These are phyloP conservation scores for Scytalidium sp. DNA, from an alignment of 2,329 filamentous ascomycete genomes.

Conservation along the genomic window DNA sequence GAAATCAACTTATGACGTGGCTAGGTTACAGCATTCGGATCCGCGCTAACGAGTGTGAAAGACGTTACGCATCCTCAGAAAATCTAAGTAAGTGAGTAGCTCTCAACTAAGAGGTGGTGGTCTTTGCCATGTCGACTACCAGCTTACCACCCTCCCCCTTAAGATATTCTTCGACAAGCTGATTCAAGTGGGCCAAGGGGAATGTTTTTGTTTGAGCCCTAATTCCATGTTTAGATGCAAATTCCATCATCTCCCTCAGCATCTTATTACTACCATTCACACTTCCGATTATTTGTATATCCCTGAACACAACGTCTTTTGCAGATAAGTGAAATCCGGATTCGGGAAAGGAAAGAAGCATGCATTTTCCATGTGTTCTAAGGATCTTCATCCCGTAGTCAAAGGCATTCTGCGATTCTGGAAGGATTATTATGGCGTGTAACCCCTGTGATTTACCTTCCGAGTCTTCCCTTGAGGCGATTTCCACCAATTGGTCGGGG, in stretches of 20 bases:
- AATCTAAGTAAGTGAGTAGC: too few species aligned
- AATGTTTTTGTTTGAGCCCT: conserved; percentile 32
- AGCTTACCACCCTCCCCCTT: conserved; percentile 42
- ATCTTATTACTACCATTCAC: conserved; percentile 38
- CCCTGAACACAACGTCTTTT: conserved; percentile 39
- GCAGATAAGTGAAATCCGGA: conserved; percentile 39
- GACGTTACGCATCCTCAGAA: too few species aligned
- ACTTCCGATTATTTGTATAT: conserved; percentile 38
- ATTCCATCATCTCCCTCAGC: conserved; percentile 37
- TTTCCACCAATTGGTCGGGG: conserved; percentile 16
- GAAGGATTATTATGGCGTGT: conserved; percentile 43
- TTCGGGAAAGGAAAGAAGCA: conserved; percentile 44
- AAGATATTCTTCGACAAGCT: conserved; percentile 40
- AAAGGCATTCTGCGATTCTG: conserved; percentile 43
- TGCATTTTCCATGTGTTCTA: conserved; percentile 40
- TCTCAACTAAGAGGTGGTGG: neutral
- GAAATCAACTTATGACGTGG: too few species aligned
- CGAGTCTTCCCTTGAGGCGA: conserved; percentile 24
- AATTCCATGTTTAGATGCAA: conserved; percentile 32
- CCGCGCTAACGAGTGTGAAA: too few species aligned
- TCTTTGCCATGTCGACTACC: conserved; percentile 31
- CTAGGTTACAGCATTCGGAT: too few species aligned
- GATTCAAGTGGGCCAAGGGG: conserved; percentile 33
- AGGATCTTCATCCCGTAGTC: conserved; percentile 42
- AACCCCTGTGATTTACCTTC: conserved; percentile 38